Percentiles rank a stretch among this genome's conserved stretches.
phyloP scores from a whole-genome alignment of 345 rosid species.

The Salix caprea region DNA sequence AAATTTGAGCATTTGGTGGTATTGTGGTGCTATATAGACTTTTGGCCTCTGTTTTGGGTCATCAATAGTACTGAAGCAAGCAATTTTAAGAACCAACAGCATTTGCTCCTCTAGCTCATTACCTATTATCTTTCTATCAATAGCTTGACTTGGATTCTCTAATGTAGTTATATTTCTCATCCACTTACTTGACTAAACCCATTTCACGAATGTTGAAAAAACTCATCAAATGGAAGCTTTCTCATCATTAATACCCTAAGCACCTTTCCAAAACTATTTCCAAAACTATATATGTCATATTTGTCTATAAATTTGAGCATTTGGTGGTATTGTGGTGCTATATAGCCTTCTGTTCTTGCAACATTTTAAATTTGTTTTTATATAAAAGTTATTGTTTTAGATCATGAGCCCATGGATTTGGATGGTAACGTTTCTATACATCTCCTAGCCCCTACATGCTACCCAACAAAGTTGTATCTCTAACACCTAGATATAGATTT shows the following conservation, averaged over 20 bases:
- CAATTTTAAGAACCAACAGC: constrained; percentile 70
- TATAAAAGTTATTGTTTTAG: too few species aligned
- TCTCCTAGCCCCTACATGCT: too few species aligned
- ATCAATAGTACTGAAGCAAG: constrained; percentile 75
- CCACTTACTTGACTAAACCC: constrained; percentile 70
- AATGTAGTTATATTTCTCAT: constrained; percentile 66
- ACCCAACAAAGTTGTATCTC: too few species aligned
- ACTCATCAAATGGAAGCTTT: constrained; percentile 78
- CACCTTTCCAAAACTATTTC: constrained; percentile 32
- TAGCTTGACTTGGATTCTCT: constrained; percentile 54
- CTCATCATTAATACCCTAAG: constrained; percentile 72
- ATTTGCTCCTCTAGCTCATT: constrained; percentile 72
- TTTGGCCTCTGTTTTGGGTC: constrained; percentile 80
- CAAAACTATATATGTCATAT: constrained; percentile 83
- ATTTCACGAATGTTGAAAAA: constrained; percentile 70
- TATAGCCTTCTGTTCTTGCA: constrained; percentile 87
- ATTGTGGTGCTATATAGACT: too few species aligned
- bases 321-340: constrained; percentile 82
- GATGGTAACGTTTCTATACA: too few species aligned
- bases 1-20: too few species aligned
- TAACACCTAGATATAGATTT: too few species aligned
- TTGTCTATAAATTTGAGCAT: constrained; percentile 54
- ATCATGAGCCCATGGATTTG: too few species aligned
- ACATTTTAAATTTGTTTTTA: constrained; percentile 30
- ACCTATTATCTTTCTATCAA: constrained; percentile 52